Base-by-base conservation (phyloP, 441 rosid genomes). In the Rhodomyrtus psidioides region DNA sequence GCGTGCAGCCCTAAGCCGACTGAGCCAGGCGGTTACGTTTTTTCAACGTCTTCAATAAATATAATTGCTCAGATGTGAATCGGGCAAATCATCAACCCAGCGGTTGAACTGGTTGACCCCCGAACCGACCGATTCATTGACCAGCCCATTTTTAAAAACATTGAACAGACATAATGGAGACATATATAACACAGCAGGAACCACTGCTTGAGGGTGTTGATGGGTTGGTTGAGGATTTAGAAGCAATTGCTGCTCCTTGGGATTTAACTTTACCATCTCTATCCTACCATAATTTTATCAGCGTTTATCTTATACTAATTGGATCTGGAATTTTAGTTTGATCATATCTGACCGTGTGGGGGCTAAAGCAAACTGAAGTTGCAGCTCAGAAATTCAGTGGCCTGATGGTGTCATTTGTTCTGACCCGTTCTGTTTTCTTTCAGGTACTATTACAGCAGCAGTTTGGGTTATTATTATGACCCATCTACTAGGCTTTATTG, bases 381-480 rank as follows among this genome's bases (percentile, higher is more conserved):
- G 75, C 75, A 62, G 44, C 42, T 62, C 23, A 30, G 75, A 19
- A 59, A 62, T 62, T 62, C 42, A 44, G 83, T 62, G 16, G 51
- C 17, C 53, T 6, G 26, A 49, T 26, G 53, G 51, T 53, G 51
- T 26, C 76, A 55, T 58, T 83, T 49, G 27, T 27, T 59, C 84
- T 53, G 30, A 86, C 56, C 49, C 79, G 30, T 59, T 21, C 9
- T 28, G 44, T 30, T 27, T 56, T 46, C 46, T 34, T 90, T 84
- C 95, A 96, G 99, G 90, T 97, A 96, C 91, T 97, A 97, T 89
- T 95, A 95, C 91, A 97, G 96, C 91, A 93, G 97, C 93, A 94
- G 92, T 87, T 89, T 90, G 91, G 99, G 99, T 55, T 96, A 96
- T 90, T 95, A 94, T 84, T 97, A 94, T 75, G 99, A 97, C 83